These are phyloP conservation scores for Cryptococcus sp. DNA, from an alignment of 1,284 basidiomycete genomes.

Conservation along the genomic window DNA sequence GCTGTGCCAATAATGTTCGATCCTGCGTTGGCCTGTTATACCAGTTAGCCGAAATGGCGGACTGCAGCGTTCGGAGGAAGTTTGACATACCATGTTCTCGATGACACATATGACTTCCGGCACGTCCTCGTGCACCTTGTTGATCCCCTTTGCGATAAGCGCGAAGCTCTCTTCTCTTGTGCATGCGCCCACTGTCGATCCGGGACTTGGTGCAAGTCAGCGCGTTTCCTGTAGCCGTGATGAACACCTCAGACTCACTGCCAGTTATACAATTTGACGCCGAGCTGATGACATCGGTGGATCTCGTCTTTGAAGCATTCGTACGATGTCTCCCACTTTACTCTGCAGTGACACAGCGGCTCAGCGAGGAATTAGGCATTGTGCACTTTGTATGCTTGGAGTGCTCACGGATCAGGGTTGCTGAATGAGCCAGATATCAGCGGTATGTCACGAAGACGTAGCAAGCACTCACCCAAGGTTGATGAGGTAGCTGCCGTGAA, in stretches of 20 bases:
- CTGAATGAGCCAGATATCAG: slow-evolving; percentile 3
- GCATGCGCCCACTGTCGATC: slow-evolving; percentile 71
- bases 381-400: not conserved
- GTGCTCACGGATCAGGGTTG: slow-evolving; percentile 69
- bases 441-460: no score
- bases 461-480: slow-evolving; percentile 62
- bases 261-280: slow-evolving; percentile 76
- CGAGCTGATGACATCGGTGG: slow-evolving; percentile 74
- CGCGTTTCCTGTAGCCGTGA: not conserved
- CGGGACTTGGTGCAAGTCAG: slow-evolving; percentile 61
- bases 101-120: slow-evolving; percentile 66
- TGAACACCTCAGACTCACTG: slow-evolving; percentile 60
- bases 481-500: slow-evolving; percentile 82
- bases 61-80: not conserved
- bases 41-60: not conserved
- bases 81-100: slow-evolving; percentile 72
- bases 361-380: not conserved
- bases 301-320: slow-evolving; percentile 81
- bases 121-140: slow-evolving; percentile 72
- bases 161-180: slow-evolving; percentile 64
- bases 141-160: slow-evolving; percentile 72
- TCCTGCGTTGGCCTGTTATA: slow-evolving; percentile 68
- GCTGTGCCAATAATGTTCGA: slow-evolving; percentile 71
- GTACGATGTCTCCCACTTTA: slow-evolving; percentile 74
- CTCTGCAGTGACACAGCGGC: slow-evolving; percentile 50